A percentile compares a stretch with the other conserved stretches of the same genome.
Conservation (phyloP, 2,329 filamentous ascomycete genomes). For the Hypoxylon sp. region DNA sequence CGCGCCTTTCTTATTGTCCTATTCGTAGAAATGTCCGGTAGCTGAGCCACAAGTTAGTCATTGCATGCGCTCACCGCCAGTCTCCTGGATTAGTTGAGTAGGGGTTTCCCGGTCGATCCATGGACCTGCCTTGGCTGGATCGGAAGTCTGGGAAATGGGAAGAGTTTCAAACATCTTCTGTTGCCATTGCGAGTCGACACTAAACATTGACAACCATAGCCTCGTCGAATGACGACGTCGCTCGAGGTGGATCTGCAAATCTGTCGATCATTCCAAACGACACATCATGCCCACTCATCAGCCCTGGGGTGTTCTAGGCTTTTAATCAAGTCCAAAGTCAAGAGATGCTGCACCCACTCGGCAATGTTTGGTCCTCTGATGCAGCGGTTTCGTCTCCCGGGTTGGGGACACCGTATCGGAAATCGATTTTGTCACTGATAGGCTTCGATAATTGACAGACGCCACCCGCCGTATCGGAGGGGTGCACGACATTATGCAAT, state of each 20-base stretch:
- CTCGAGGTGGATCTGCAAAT: conserved; percentile 45
- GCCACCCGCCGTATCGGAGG: conserved; percentile 45
- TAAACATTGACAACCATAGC: conserved; percentile 38
- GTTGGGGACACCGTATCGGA: conserved; percentile 34
- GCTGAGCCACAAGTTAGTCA: conserved; percentile 31
- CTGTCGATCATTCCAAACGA: conserved; percentile 46
- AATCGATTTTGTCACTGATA: conserved; percentile 29
- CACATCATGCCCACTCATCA: conserved; percentile 44
- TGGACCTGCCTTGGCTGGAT: conserved; percentile 15
- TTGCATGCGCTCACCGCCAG: conserved; percentile 45
- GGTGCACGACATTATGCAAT: conserved; percentile 51
- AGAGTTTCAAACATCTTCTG: conserved; percentile 23
- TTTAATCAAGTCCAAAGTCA: conserved; percentile 26
- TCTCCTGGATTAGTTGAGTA: conserved; percentile 31
- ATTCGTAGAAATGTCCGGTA: conserved; percentile 40
- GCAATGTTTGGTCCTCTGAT: conserved; percentile 33
- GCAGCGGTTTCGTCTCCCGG: conserved; percentile 38
- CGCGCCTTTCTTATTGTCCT: conserved; percentile 34
- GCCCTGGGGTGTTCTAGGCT: conserved; percentile 47
- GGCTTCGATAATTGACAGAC: conserved; percentile 42
- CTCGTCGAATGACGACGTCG: conserved; percentile 49
- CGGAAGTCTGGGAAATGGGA: conserved; percentile 23
- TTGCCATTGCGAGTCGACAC: conserved; percentile 27
- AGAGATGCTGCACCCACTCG: conserved; percentile 34
- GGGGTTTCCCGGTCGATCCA: conserved; percentile 26